Conservation (phyloP, 352 stramenopile species). For the Phytopythium aichiense region DNA sequence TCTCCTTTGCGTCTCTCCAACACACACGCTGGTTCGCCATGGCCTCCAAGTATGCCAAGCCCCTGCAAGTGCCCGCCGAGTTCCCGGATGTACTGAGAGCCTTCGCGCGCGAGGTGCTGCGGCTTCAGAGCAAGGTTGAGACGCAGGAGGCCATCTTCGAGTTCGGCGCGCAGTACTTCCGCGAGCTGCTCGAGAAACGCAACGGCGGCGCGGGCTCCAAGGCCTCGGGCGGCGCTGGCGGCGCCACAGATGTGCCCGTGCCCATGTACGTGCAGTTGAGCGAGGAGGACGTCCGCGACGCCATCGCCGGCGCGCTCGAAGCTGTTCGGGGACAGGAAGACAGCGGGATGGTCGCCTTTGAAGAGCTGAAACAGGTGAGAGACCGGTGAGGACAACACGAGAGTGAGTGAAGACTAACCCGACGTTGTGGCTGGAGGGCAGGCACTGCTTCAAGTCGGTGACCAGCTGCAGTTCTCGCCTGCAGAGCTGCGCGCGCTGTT, state of each 20-base stretch:
- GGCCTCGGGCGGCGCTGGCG: background rate
- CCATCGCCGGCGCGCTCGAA: slow-evolving; percentile 40
- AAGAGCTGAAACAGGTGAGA: slow-evolving; percentile 41
- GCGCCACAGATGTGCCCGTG: slow-evolving; percentile 11
- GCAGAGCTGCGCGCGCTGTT: slow-evolving; percentile 53
- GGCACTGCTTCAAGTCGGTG: slow-evolving; percentile 32
- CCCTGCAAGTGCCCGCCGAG: slow-evolving; percentile 60
- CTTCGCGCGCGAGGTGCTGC: slow-evolving; percentile 79
- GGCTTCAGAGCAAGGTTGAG: slow-evolving; percentile 78
- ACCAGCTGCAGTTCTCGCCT: slow-evolving; percentile 54
- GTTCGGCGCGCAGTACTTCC: slow-evolving; percentile 71
- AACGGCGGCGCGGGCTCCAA: slow-evolving; percentile 4
- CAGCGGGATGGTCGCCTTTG: slow-evolving; percentile 31
- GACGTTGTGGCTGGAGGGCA: slow-evolving; percentile 3
- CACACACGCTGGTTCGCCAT: slow-evolving; percentile 22
- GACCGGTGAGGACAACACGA: background rate
- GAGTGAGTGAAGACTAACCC: background rate
- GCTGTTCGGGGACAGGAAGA: slow-evolving; percentile 29
- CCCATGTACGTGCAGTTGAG: slow-evolving; percentile 56
- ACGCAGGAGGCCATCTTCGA: slow-evolving; percentile 77
- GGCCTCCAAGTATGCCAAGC: slow-evolving; percentile 84
- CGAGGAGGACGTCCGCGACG: slow-evolving; percentile 55
- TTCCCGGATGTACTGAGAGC: slow-evolving; percentile 73
- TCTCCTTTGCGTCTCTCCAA: background rate
- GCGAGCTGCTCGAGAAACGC: slow-evolving; percentile 44